A percentile compares a stretch with the other conserved stretches of the same genome.
Conservation (phyloP, 2,329 filamentous ascomycete genomes). For the Pseudogymnoascus sp. region DNA sequence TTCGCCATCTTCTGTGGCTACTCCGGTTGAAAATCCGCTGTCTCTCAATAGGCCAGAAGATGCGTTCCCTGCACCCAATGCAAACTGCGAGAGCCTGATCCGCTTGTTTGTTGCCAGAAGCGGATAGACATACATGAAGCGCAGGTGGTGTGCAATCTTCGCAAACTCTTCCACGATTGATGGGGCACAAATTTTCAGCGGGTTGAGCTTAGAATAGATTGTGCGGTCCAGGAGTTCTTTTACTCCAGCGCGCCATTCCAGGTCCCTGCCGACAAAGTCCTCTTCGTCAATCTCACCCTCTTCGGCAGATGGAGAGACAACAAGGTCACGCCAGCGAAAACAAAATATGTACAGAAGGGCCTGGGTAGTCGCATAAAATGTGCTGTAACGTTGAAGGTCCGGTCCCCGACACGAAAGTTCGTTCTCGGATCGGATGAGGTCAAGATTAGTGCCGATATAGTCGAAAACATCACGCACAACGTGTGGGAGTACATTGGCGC, state of each 20-base stretch:
- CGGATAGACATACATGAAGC: slow-evolving; percentile 83
- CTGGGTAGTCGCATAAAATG: slow-evolving; percentile 66
- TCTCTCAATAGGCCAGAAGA: slow-evolving; percentile 45
- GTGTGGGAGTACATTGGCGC: slow-evolving; percentile 69
- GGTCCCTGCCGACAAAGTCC: slow-evolving; percentile 63
- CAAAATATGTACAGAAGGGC: slow-evolving; percentile 75
- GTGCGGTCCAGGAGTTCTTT: slow-evolving; percentile 69
- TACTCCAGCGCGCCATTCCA: slow-evolving; percentile 70
- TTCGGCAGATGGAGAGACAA: slow-evolving; percentile 54
- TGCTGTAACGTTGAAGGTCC: slow-evolving; percentile 62
- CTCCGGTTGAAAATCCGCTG: slow-evolving; percentile 48
- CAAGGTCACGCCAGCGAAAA: slow-evolving; percentile 93
- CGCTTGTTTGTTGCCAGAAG: slow-evolving; percentile 90
- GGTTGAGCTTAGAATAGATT: slow-evolving; percentile 85
- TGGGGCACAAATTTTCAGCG: slow-evolving; percentile 88
- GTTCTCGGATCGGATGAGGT: slow-evolving; percentile 65
- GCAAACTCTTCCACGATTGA: slow-evolving; percentile 89
- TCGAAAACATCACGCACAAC: slow-evolving; percentile 78
- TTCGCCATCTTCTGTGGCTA: slow-evolving; percentile 33
- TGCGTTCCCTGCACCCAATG: slow-evolving; percentile 44
- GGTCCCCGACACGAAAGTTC: slow-evolving; percentile 74
- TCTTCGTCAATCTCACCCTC: slow-evolving; percentile 56
- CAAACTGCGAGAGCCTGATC: slow-evolving; percentile 68
- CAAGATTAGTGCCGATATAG: slow-evolving; percentile 70
- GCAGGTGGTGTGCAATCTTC: slow-evolving; percentile 75